Percentiles rank a stretch among this genome's conserved stretches.
phyloP scores from a whole-genome alignment of 345 rosid genomes.

The Aegle marmelos region DNA sequence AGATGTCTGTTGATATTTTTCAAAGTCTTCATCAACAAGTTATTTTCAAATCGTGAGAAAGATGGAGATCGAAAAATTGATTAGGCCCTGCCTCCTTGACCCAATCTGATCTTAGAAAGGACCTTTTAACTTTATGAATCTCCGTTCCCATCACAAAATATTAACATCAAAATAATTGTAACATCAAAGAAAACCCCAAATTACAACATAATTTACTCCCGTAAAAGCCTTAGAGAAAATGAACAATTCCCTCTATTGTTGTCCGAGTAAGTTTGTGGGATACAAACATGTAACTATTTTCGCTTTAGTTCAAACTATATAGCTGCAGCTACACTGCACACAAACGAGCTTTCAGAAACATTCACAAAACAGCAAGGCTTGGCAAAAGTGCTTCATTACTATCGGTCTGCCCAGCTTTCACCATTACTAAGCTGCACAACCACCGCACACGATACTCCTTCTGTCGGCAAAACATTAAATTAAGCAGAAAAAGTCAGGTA shows the following conservation, averaged over 20 bases:
- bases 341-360: background rate
- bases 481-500: background rate
- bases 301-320: background rate
- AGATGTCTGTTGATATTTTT: no score
- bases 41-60: no score
- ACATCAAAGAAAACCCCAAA: background rate
- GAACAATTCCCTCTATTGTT: slow-evolving; percentile 36
- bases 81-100: no score
- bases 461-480: background rate
- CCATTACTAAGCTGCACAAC: slow-evolving; percentile 50
- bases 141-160: background rate
- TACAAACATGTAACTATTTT: background rate
- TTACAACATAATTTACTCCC: background rate
- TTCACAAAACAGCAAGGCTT: background rate
- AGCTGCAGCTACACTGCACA: background rate
- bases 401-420: background rate
- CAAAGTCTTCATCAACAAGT: no score
- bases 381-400: slow-evolving; percentile 2
- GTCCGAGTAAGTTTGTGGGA: slow-evolving; percentile 11
- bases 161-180: background rate
- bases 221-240: slow-evolving; percentile 25
- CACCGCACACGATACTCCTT: slow-evolving; percentile 81
- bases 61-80: no score
- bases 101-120: no score
- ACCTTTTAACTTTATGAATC: no score